phyloP scores from a whole-genome alignment of 192 early-diverging fungal species.

The Rhizoclosmatium globosum region DNA sequence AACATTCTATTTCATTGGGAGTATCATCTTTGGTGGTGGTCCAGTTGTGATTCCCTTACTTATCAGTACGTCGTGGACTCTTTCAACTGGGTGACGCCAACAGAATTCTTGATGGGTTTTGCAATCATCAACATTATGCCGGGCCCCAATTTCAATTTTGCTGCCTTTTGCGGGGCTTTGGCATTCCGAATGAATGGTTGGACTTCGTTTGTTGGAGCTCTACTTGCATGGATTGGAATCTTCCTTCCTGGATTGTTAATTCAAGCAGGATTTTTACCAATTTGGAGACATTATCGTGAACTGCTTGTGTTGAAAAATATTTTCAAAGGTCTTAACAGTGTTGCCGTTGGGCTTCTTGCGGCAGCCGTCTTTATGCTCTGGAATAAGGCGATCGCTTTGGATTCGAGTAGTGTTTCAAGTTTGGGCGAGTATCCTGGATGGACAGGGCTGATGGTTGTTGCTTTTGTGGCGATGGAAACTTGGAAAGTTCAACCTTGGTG shows the following conservation, averaged over 20 bases:
- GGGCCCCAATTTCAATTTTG: slow-evolving; percentile 77
- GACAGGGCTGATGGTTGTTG: slow-evolving; percentile 27
- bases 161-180: slow-evolving; percentile 68
- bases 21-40: slow-evolving; percentile 72
- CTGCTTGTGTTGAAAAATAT: slow-evolving; percentile 48
- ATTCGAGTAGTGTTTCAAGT: neutral
- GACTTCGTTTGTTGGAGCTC: slow-evolving; percentile 53
- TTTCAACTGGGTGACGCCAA: slow-evolving; percentile 56
- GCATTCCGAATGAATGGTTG: slow-evolving; percentile 49
- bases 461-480: slow-evolving; percentile 15
- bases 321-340: slow-evolving; percentile 70
- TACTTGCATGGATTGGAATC: slow-evolving; percentile 65
- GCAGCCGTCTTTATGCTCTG: slow-evolving; percentile 70
- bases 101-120: slow-evolving; percentile 69
- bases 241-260: slow-evolving; percentile 69
- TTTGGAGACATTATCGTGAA: slow-evolving; percentile 64
- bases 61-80: slow-evolving; percentile 53
- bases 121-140: slow-evolving; percentile 62
- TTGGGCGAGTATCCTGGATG: slow-evolving; percentile 17
- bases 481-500: slow-evolving; percentile 21
- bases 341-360: slow-evolving; percentile 69
- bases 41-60: slow-evolving; percentile 68
- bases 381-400: slow-evolving; percentile 46
- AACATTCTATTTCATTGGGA: slow-evolving; percentile 66
- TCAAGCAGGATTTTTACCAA: slow-evolving; percentile 65